A percentile compares a stretch with the other conserved stretches of the same genome.
These are phyloP conservation scores for Chrysoporthe austroafricana DNA, from an alignment of 2,329 filamentous ascomycete genomes.

Conservation along the genomic window DNA sequence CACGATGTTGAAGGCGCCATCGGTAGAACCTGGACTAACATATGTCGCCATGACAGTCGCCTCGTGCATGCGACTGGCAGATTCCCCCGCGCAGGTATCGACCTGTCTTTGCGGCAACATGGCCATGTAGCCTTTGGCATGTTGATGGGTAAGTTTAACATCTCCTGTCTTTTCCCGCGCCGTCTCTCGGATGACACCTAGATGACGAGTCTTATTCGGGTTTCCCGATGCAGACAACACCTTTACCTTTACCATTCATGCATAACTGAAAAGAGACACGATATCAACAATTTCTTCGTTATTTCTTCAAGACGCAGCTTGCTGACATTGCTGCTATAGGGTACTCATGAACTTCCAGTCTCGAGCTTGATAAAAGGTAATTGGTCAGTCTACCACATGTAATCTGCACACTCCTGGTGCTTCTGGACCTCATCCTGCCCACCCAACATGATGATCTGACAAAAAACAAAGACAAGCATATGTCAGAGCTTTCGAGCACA, in stretches of 20 bases:
- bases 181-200: conserved; percentile 51
- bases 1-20: conserved; percentile 5
- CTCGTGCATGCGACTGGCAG: not conserved
- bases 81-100: not conserved
- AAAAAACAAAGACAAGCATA: conserved; percentile 89
- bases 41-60: conserved; percentile 3
- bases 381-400: conserved; percentile 21
- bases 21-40: conserved; percentile 14
- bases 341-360: not conserved
- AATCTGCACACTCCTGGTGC: not conserved
- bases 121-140: not conserved
- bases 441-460: conserved; percentile 75
- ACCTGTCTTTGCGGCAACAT: not conserved
- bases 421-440: not conserved
- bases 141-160: conserved; percentile 34
- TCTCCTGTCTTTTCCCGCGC: not conserved
- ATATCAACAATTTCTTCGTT: conserved; percentile 43
- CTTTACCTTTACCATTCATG: conserved; percentile 74
- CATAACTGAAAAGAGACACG: conserved; percentile 42
- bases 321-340: conserved; percentile 23
- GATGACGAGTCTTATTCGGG: conserved; percentile 82
- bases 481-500: conserved; percentile 75
- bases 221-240: conserved; percentile 70
- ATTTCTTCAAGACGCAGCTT: conserved; percentile 7
- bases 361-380: not conserved